Percentiles rank a stretch among this genome's conserved stretches.
Evolutionary conservation across 2,329 filamentous ascomycete genomes (phyloP).

Genomic region (Monilinia polystroma): DNA sequence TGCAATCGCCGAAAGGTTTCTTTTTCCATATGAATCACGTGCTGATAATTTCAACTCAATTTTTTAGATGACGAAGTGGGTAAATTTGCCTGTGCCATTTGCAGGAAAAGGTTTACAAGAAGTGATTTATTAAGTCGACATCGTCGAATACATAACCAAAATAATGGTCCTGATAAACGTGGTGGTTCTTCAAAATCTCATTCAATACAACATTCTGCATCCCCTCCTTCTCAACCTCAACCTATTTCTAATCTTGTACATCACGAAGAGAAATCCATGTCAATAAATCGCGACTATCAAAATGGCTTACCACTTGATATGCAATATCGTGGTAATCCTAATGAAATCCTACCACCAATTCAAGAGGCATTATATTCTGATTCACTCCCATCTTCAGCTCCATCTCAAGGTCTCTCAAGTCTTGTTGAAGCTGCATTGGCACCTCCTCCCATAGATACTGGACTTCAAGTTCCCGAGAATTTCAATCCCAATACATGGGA

Average conservation of each 20-base stretch:
- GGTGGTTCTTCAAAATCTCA: constrained; percentile 23
- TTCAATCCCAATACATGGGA: constrained; percentile 33
- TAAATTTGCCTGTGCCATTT: constrained; percentile 36
- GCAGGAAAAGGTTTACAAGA: constrained; percentile 37
- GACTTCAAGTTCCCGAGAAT: constrained; percentile 28
- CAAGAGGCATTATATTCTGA: constrained; percentile 16
- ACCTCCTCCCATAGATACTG: constrained; percentile 25
- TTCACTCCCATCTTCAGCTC: constrained; percentile 21
- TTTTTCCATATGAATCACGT: not conserved
- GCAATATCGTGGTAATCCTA: not conserved
- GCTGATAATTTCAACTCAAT: constrained; percentile 3
- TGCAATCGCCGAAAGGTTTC: not conserved
- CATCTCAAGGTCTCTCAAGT: constrained; percentile 34
- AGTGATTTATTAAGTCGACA: constrained; percentile 39
- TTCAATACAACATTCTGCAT: constrained; percentile 24
- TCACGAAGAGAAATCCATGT: constrained; percentile 23
- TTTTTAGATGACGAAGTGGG: constrained; percentile 35
- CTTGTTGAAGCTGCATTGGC: constrained; percentile 38
- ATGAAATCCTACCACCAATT: constrained; percentile 14
- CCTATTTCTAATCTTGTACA: constrained; percentile 22
- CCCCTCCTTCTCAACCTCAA: constrained; percentile 23
- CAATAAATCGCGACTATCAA: not conserved
- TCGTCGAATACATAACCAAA: constrained; percentile 34
- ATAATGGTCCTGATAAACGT: constrained; percentile 17
- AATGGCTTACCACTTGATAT: constrained; percentile 1